Conservation (phyloP, 257 asterid genomes). For the Agastache rugosa region DNA sequence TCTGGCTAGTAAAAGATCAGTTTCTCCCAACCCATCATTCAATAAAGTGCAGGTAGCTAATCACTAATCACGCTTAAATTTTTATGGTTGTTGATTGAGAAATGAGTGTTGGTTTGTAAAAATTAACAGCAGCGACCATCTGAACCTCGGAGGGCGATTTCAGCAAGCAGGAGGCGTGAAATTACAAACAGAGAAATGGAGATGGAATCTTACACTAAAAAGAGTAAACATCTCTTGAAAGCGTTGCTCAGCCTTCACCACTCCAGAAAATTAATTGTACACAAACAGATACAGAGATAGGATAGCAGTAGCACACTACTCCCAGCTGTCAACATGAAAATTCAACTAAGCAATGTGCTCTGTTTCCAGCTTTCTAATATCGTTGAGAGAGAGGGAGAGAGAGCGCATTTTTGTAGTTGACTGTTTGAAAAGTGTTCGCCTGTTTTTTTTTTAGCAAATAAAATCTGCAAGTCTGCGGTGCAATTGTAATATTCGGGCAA, state of each 20-base stretch:
- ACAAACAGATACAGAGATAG: constrained; percentile 17
- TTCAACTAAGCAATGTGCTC: too few relatives aligned
- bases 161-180: constrained; percentile 41
- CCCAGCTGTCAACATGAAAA: too few relatives aligned
- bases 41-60: constrained; percentile 52
- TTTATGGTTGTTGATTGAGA: too few relatives aligned
- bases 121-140: constrained; percentile 36
- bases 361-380: too few relatives aligned
- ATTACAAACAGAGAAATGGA: constrained; percentile 41
- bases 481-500: too few relatives aligned
- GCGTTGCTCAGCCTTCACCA: constrained; percentile 55
- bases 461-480: too few relatives aligned
- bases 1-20: constrained; percentile 54
- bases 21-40: constrained; percentile 46
- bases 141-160: constrained; percentile 53
- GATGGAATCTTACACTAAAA: constrained; percentile 47
- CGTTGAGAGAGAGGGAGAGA: too few relatives aligned
- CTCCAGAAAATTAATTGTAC: constrained; percentile 44
- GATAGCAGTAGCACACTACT: too few relatives aligned
- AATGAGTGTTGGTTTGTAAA: too few relatives aligned
- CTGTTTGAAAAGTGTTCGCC: too few relatives aligned
- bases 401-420: too few relatives aligned
- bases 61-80: constrained; percentile 9
- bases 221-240: constrained; percentile 57
- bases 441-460: too few relatives aligned